Evolutionary conservation across 345 rosid genomes (phyloP).

Genomic region (Anacardium occidentale): DNA sequence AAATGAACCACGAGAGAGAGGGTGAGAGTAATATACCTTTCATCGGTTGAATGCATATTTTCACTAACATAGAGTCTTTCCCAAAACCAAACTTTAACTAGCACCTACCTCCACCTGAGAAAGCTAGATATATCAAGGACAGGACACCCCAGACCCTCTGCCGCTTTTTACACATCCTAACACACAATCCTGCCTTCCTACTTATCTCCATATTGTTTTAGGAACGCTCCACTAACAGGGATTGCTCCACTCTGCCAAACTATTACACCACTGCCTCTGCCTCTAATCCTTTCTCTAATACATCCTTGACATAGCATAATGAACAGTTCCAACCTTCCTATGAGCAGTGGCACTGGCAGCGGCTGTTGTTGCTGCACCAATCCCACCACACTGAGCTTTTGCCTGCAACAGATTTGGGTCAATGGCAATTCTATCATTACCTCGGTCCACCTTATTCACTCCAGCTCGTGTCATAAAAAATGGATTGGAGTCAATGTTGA

Average conservation of each 20-base stretch:
- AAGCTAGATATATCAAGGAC: slow-evolving; percentile 13
- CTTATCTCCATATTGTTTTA: background rate
- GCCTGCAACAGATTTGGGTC: slow-evolving; percentile 65
- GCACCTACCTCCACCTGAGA: slow-evolving; percentile 5
- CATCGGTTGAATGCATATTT: slow-evolving; percentile 11
- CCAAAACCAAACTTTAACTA: slow-evolving; percentile 14
- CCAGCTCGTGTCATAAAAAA: slow-evolving; percentile 68
- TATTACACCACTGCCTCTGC: background rate
- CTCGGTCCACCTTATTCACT: slow-evolving; percentile 51
- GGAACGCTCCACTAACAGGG: background rate
- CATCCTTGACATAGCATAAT: slow-evolving; percentile 71
- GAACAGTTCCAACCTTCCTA: slow-evolving; percentile 76
- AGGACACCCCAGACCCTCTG: background rate
- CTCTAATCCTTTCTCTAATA: slow-evolving; percentile 32
- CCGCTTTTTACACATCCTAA: slow-evolving; percentile 6
- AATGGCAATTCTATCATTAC: slow-evolving; percentile 50
- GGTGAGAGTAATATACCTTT: background rate
- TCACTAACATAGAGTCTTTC: slow-evolving; percentile 12
- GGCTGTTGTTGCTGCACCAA: slow-evolving; percentile 45
- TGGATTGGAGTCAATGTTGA: slow-evolving; percentile 76
- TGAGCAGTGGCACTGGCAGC: slow-evolving; percentile 45
- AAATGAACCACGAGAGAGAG: background rate
- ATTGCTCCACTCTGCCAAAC: background rate
- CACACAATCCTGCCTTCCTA: background rate
- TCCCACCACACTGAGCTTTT: slow-evolving; percentile 56